A percentile compares a stretch with the other conserved stretches of the same genome.
Evolutionary conservation across 768 basidiomycete species (phyloP).

Genomic region (Amanita exitialis): DNA sequence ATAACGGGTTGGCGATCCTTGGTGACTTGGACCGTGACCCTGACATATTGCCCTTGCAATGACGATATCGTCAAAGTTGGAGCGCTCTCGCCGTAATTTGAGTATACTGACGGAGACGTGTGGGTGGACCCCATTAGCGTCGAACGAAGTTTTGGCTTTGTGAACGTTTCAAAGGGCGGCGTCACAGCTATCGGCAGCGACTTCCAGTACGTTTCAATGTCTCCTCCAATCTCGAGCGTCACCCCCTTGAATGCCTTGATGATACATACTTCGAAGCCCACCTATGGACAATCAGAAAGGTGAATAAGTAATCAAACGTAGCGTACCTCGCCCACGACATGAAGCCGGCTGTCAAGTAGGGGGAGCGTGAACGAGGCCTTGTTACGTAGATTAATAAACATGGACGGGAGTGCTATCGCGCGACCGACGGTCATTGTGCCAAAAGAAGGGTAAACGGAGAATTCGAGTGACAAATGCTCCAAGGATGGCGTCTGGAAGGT

Average conservation of each 20-base stretch:
- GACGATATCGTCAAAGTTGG: conserved; percentile 81
- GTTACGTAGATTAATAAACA: conserved; percentile 50
- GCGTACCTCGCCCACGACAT: conserved; percentile 84
- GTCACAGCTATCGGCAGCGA: conserved; percentile 50
- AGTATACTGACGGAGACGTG: conserved; percentile 63
- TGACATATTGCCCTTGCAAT: conserved; percentile 80
- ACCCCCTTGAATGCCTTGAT: conserved; percentile 87
- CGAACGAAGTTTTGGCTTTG: conserved; percentile 30
- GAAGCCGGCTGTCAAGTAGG: conserved; percentile 85
- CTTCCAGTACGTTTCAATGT: conserved; percentile 99
- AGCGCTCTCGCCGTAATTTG: conserved; percentile 31
- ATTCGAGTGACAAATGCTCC: conserved; percentile 70
- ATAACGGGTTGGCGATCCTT: conserved; percentile 86
- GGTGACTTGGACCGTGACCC: conserved; percentile 85
- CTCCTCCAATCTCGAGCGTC: conserved; percentile 88
- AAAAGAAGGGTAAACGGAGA: conserved; percentile 95
- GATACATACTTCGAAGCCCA: conserved; percentile 80
- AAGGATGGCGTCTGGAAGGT: conserved; percentile 79
- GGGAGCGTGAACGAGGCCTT: conserved; percentile 55
- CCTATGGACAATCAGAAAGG: conserved; percentile 30
- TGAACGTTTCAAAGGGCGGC: conserved; percentile 27
- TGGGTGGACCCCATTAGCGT: conserved; percentile 45
- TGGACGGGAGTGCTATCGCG: conserved; percentile 73
- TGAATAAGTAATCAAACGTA: conserved; percentile 9
- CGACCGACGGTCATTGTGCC: conserved; percentile 95